Base-by-base conservation (phyloP, 2,329 filamentous ascomycete species). In the Calonectria multiphialidica region DNA sequence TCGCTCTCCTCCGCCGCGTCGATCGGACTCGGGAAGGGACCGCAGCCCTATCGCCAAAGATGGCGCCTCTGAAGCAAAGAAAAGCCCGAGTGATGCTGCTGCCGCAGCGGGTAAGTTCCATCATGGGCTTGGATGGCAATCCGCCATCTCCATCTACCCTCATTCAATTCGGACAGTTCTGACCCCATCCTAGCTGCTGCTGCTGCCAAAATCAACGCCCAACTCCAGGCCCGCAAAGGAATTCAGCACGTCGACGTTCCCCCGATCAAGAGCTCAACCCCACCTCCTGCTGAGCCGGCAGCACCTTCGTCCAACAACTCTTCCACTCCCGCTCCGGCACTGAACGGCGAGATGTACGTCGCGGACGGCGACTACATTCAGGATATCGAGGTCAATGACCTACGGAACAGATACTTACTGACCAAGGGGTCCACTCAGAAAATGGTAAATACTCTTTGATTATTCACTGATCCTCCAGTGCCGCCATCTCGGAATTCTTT, bases 361-460 rank as follows among this genome's bases (percentile, higher is more conserved):
- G 94, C 96, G 74, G 97, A 98, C 83, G 97, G 97, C 80, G 97
- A 99, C 86, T 98, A 94, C 84, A 98, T 99, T 86, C 97, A 97
- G 85, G 97, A 99, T 82, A 98, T 99, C 81, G 97, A 98, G 88
- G 95, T 99, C 88, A 99, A 99, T 85, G 96, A 98, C 85, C 87
- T 98, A 81, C 93, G 96, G 76, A 99, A 98, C 84, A 94, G 96
- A 80, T 99, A 99, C 85, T 93, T 96, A 84, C 90, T 99, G 87
- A 99, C 96, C 76, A 98, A 98, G 88, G 95, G 96, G 81, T 94
- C 95, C 80, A 98, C 95, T 77, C 97, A 98, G 89, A 98, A 98
- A 91, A 98, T 97, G 96, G 97, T 99, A 98, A 98, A 93, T 96
- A 93, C 86, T 86, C 90, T 91, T 68, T 79, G 76, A 67, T 76